Base-by-base conservation (phyloP, 805 yeast genomes). In the Starmerella bacillaris region DNA sequence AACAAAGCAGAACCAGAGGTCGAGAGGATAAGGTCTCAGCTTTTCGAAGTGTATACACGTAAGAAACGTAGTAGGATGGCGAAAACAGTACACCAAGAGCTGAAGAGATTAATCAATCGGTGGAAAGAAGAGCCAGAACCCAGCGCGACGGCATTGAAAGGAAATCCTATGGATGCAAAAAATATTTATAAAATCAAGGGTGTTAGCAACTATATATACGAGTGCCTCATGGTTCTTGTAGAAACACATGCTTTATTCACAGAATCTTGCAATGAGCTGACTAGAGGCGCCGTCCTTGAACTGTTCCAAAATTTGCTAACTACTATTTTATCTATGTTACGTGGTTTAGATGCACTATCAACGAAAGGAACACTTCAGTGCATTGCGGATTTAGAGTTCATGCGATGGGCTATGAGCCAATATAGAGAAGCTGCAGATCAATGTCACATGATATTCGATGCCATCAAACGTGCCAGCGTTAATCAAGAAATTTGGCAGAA, bases 331-430 rank as follows among this genome's bases (percentile, higher is more conserved):
- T 61, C 56, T 38, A 55, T 38, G 26, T 56, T 58, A 39, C 61
- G 67, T 18, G 64, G 58, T 21, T 47, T 67, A 5, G 70, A 68
- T 21, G 49, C 52, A 11, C 57, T 68, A 27, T 61, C 68, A 1
- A 51, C 60, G 6, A 64, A 59, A 22, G 73, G 72, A 1, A 50
- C 65, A 28, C 51, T 65, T 36, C 77, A 71, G 48, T 58, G 63
- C 2, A 57, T 65, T 0, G 63, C 71, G 3, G 78, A 72, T 44
- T 46, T 70, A 19, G 70, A 68, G 45, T 69, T 70, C 43, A 59
- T 70, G 48, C 59, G 63, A 31, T 52, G 46, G 26, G 50, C 51
- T n/a, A 42, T 57, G 51, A 37, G 38, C 19, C 37, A 45, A n/a
- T 48, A 48, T 27, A 34, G 39, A 15, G 53, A 51, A 14, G 33